Conservation (phyloP, 1,284 basidiomycete species). For the Athelia psychrophila region DNA sequence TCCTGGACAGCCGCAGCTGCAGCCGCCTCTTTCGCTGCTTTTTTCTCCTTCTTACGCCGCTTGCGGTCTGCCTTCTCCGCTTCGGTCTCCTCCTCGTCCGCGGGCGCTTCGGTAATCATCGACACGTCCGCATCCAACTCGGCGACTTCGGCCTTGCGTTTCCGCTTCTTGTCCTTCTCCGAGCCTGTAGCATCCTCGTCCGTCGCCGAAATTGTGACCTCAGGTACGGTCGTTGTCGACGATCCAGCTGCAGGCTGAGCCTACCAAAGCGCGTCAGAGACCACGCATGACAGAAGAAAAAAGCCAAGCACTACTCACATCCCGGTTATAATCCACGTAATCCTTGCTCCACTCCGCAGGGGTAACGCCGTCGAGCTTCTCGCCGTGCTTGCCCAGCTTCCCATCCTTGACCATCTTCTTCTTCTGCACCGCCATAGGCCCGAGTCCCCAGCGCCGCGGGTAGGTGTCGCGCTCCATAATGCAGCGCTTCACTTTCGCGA, state of each 20-base stretch:
- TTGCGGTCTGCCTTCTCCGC: conserved; percentile 46
- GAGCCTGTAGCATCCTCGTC: conserved; percentile 42
- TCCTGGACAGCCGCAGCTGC: conserved; percentile 18
- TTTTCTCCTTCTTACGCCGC: conserved; percentile 55
- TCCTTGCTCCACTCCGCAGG: conserved; percentile 90
- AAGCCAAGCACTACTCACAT: conserved; percentile 23
- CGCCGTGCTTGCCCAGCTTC: conserved; percentile 94
- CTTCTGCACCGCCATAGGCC: conserved; percentile 95
- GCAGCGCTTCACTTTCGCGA: conserved; percentile 98
- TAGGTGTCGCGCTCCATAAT: conserved; percentile 99
- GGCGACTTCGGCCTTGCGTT: conserved; percentile 63
- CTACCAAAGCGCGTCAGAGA: conserved; percentile 4
- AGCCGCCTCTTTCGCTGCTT: conserved; percentile 44
- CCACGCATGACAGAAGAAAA: conserved; percentile 4
- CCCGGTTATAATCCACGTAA: conserved; percentile 89
- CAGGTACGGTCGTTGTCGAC: conserved; percentile 27
- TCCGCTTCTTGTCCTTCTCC: conserved; percentile 73
- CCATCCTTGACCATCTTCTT: conserved; percentile 98
- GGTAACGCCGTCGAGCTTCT: conserved; percentile 88
- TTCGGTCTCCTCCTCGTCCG: conserved; percentile 34
- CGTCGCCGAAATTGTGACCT: conserved; percentile 13
- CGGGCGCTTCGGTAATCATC: conserved; percentile 33
- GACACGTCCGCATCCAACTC: conserved; percentile 41
- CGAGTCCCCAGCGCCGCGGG: conserved; percentile 97
- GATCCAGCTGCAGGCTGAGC: conserved; percentile 46